These are phyloP conservation scores for Fusarium multiceps DNA, from an alignment of 2,329 filamentous ascomycete species.

Conservation along the genomic window DNA sequence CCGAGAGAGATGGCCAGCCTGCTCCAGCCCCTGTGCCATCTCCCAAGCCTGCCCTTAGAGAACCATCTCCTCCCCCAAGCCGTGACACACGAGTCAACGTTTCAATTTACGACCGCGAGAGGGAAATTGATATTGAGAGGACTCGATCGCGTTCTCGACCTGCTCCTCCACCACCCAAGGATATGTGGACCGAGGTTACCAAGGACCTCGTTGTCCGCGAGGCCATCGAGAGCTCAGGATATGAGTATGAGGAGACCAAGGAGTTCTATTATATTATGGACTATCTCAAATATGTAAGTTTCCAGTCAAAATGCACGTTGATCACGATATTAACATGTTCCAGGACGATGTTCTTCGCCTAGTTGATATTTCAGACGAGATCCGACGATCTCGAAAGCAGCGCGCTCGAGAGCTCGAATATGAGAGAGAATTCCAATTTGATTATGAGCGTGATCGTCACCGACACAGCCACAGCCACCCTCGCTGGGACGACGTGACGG, in stretches of 20 bases:
- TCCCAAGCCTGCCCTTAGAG: conserved; percentile 40
- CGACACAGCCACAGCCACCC: conserved; percentile 52
- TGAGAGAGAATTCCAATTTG: conserved; percentile 68
- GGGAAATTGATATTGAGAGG: conserved; percentile 66
- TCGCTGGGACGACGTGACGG: conserved; percentile 70
- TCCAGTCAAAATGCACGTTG: not conserved
- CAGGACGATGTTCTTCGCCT: conserved; percentile 90
- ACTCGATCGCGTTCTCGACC: conserved; percentile 62
- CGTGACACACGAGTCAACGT: conserved; percentile 54
- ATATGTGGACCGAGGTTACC: conserved; percentile 97
- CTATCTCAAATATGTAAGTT: conserved; percentile 85
- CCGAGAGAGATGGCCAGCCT: conserved; percentile 68
- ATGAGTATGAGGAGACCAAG: conserved; percentile 90
- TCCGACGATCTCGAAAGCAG: conserved; percentile 71
- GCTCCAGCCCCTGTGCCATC: conserved; percentile 35
- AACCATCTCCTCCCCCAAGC: conserved; percentile 45
- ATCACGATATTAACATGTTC: conserved; percentile 2
- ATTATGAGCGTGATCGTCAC: conserved; percentile 58
- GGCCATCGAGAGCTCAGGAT: conserved; percentile 85
- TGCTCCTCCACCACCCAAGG: conserved; percentile 59
- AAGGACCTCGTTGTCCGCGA: conserved; percentile 90
- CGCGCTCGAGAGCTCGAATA: conserved; percentile 66
- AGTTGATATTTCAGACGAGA: conserved; percentile 84
- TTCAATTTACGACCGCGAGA: conserved; percentile 59
- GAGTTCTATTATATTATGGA: conserved; percentile 93